Evolutionary conservation across 2,329 filamentous ascomycete species (phyloP), one percentile per base, ranked within the genome.

Genomic region (Mycosphaerella sp.): DNA sequence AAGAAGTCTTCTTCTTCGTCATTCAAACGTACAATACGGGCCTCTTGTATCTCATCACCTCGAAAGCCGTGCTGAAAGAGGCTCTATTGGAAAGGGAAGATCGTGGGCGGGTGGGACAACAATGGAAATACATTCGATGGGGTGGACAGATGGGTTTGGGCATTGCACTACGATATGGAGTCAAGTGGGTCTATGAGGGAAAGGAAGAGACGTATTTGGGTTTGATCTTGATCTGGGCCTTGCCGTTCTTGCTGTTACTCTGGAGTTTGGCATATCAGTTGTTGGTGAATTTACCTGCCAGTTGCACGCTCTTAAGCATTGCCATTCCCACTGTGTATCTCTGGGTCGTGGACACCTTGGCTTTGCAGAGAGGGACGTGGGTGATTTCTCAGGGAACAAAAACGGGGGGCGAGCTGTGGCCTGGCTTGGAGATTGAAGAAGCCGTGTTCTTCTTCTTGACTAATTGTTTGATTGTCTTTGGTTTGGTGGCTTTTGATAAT

Each of bases 1-100:
- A 89, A 64, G 86, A 89, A 66, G 70, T 89, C 4, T 89, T 89
- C 71, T 89, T 89, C 76, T 89, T 89, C 67, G 70, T 87, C 17
- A 80, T 89, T 23, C 86, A 89, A 70, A 89, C 86, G 1, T 89
- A 87, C 69, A 86, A 82, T 64, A 87, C 85, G 0, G 78, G 81
- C 0, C 70, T 88, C 47, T 66, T 89, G 7, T 89, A 89, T 63
- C 74, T 87, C 8, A 69, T 88, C 1, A 67, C 84, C 17, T 87
- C 78, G 69, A 87, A 86, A 66, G 76, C 82, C 0, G 75, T 78
- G 9, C 73, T 86, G 6, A 76, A 85, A 53, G 73, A 79, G 2
- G 68, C 69, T 11, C 80, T 80, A 59, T 67, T 84, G 43, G 72
- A 72, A 26, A 70, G 71, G 55, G 72, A 75, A 58, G 66, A 65